Conservation (phyloP, 352 stramenopile genomes). For the Pythium guiyangense region DNA sequence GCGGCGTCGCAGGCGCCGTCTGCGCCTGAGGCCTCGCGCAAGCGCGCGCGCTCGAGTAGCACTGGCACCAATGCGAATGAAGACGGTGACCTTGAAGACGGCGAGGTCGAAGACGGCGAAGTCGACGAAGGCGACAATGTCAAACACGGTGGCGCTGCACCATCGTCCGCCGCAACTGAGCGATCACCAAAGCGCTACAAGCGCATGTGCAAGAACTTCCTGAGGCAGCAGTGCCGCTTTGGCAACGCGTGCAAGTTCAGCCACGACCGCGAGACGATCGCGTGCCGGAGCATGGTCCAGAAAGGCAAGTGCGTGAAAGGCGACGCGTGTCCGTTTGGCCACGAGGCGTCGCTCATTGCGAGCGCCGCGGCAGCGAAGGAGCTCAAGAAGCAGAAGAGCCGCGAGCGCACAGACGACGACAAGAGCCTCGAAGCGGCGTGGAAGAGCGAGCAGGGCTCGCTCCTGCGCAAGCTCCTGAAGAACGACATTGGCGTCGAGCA, state of each 20-base stretch:
- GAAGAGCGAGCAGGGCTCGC: conserved; percentile 56
- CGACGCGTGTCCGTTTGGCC: conserved; percentile 53
- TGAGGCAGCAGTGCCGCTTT: conserved; percentile 56
- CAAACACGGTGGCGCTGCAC: conserved; percentile 16
- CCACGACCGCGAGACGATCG: conserved; percentile 56
- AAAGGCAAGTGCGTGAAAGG: conserved; percentile 55
- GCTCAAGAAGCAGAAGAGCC: conserved; percentile 24
- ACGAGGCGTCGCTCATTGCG: conserved; percentile 37
- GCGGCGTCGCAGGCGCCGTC: conserved; percentile 1
- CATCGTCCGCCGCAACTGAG: conserved; percentile 11
- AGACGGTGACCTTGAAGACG: conserved; percentile 1
- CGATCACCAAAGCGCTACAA: conserved; percentile 36
- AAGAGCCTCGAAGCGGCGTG: conserved; percentile 46
- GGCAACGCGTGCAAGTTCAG: conserved; percentile 63
- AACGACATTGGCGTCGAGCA: conserved; percentile 71
- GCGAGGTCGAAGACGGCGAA: conserved; percentile 22
- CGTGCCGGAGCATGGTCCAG: conserved; percentile 49
- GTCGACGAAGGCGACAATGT: conserved; percentile 64
- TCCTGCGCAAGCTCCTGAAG: conserved; percentile 70
- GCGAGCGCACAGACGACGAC: not conserved
- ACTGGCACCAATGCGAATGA: conserved; percentile 4
- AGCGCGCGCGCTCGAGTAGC: conserved; percentile 46
- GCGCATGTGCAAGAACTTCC: conserved; percentile 56
- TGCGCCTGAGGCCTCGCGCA: conserved; percentile 10
- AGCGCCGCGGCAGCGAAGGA: conserved; percentile 20